Conservation (phyloP, 306 rosid genomes). For the Casuarina equisetifolia region DNA sequence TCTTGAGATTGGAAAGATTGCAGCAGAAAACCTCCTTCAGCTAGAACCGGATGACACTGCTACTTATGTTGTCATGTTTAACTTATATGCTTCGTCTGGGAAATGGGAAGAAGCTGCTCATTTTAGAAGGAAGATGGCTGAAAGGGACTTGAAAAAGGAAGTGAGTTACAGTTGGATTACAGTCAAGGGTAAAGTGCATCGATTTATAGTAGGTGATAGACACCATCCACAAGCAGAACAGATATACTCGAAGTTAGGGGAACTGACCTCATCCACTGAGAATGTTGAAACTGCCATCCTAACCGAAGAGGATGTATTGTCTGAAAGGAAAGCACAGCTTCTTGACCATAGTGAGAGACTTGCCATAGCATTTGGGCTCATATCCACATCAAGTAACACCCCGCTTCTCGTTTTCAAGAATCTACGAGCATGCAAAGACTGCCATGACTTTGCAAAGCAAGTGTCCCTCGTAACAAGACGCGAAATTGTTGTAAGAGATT, state of each 20-base stretch:
- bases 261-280: slow-evolving; percentile 33
- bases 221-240: slow-evolving; percentile 57
- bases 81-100: slow-evolving; percentile 48
- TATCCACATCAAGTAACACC: slow-evolving; percentile 35
- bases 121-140: slow-evolving; percentile 53
- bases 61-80: slow-evolving; percentile 54
- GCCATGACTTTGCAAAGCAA: slow-evolving; percentile 63
- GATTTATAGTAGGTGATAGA: slow-evolving; percentile 57
- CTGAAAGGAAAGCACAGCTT: slow-evolving; percentile 49
- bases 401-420: slow-evolving; percentile 55
- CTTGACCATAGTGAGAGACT: slow-evolving; percentile 65
- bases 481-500: slow-evolving; percentile 48
- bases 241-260: slow-evolving; percentile 47
- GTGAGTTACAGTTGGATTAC: slow-evolving; percentile 59
- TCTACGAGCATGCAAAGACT: slow-evolving; percentile 54
- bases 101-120: slow-evolving; percentile 60
- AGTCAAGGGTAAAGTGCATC: slow-evolving; percentile 48
- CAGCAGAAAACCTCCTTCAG: slow-evolving; percentile 43
- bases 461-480: slow-evolving; percentile 48
- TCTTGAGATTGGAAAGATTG: slow-evolving; percentile 48
- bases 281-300: slow-evolving; percentile 30
- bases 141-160: slow-evolving; percentile 50
- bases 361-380: slow-evolving; percentile 57
- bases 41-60: slow-evolving; percentile 52
- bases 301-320: slow-evolving; percentile 45